A percentile compares a stretch with the other conserved stretches of the same genome.
Conservation (phyloP, 2,329 filamentous ascomycete genomes). For the Fonsecaea erecta region DNA sequence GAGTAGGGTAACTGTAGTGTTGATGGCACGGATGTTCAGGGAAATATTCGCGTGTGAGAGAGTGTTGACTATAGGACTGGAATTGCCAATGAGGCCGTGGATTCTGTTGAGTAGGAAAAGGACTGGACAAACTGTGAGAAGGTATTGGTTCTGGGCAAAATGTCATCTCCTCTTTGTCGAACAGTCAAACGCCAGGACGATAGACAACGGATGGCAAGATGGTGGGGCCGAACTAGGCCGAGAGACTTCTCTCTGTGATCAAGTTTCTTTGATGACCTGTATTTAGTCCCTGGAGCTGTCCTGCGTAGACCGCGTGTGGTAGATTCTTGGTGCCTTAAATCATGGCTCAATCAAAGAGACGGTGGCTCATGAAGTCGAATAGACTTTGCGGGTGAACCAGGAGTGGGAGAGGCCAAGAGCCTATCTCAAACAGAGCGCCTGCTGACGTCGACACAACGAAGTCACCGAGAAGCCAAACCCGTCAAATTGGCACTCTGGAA, state of each 20-base stretch:
- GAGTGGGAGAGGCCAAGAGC: not conserved
- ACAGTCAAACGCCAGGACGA: not conserved
- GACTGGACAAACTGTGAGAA: conserved; percentile 19
- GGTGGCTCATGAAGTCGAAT: not conserved
- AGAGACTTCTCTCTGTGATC: not conserved
- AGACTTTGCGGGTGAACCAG: not conserved
- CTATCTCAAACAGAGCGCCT: not conserved
- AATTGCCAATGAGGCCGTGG: conserved; percentile 40
- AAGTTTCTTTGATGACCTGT: not conserved
- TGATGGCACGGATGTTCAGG: conserved; percentile 33
- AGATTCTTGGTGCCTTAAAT: not conserved
- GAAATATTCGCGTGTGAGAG: conserved; percentile 40
- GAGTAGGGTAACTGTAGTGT: conserved; percentile 37
- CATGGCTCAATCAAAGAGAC: not conserved
- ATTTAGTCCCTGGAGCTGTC: not conserved
- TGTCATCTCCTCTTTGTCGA: conserved; percentile 26
- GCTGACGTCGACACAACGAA: not conserved
- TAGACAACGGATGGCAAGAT: not conserved
- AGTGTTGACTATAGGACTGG: conserved; percentile 42
- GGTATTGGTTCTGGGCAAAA: conserved; percentile 21
- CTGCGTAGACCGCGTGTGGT: not conserved
- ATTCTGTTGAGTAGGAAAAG: conserved; percentile 3
- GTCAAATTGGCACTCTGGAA: not conserved
- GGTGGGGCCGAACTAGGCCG: not conserved
- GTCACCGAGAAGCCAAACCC: conserved; percentile 1